Conservation (phyloP, 768 basidiomycete genomes). For the Bullera alba region DNA sequence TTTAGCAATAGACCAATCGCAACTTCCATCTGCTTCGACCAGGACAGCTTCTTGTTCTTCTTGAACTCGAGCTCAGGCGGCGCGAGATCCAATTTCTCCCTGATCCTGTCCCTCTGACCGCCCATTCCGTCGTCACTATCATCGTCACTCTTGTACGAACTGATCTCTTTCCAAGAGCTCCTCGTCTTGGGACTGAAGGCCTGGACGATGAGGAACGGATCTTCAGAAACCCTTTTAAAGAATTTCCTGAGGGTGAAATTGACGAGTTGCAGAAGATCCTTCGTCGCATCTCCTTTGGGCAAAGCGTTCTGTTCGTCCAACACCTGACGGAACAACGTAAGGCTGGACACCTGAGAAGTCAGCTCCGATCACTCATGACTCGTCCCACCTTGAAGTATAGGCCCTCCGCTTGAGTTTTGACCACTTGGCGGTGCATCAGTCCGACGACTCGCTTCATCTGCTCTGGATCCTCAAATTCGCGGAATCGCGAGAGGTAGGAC, state of each 20-base stretch:
- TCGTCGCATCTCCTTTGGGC: slow-evolving; percentile 68
- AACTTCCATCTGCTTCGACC: slow-evolving; percentile 85
- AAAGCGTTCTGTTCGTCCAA: slow-evolving; percentile 66
- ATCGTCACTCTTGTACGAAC: slow-evolving; percentile 33
- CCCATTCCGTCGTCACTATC: slow-evolving; percentile 34
- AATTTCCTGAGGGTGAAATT: slow-evolving; percentile 83
- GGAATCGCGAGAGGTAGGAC: slow-evolving; percentile 72
- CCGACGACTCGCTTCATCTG: slow-evolving; percentile 83
- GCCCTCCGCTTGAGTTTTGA: slow-evolving; percentile 85
- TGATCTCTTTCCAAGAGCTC: slow-evolving; percentile 31
- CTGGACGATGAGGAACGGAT: slow-evolving; percentile 82
- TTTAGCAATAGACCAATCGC: slow-evolving; percentile 68
- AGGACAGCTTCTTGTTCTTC: slow-evolving; percentile 65
- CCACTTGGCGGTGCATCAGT: slow-evolving; percentile 81
- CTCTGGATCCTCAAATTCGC: slow-evolving; percentile 67
- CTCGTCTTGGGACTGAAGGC: slow-evolving; percentile 50
- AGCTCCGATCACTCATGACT: not conserved
- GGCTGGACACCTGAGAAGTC: slow-evolving; percentile 66
- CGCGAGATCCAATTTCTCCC: slow-evolving; percentile 35
- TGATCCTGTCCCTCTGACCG: slow-evolving; percentile 33
- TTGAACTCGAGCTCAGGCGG: slow-evolving; percentile 65
- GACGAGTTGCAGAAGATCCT: slow-evolving; percentile 76
- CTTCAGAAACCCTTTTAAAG: slow-evolving; percentile 81
- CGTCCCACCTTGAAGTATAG: slow-evolving; percentile 82
- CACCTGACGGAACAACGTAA: slow-evolving; percentile 80